phyloP scores from a whole-genome alignment of 106 monocot species.

The Dioscorea dumetorum region DNA sequence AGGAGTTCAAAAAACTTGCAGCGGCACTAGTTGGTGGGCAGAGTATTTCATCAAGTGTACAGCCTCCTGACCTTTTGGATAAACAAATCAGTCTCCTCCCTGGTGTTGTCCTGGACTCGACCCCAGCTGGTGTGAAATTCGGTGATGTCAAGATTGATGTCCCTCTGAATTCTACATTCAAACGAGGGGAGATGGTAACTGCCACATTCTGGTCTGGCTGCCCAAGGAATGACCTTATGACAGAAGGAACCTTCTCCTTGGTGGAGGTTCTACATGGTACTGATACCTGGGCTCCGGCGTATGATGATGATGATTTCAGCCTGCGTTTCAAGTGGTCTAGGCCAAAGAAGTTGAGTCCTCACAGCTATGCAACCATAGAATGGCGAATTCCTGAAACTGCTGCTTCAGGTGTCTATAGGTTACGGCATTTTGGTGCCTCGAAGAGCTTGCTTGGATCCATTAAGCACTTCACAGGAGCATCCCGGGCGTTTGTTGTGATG shows the following conservation, averaged over 20 bases:
- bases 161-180: conserved; percentile 14
- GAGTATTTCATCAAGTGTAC: neutral
- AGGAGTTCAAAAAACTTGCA: conserved; percentile 32
- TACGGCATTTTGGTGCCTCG: conserved; percentile 15
- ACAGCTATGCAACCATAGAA: conserved; percentile 13
- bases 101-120: conserved; percentile 9
- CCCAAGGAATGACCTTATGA: conserved; percentile 19
- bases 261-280: conserved; percentile 7
- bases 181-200: conserved; percentile 1
- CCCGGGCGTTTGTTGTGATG: conserved; percentile 12
- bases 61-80: conserved; percentile 16
- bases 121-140: conserved; percentile 4
- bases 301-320: conserved; percentile 21
- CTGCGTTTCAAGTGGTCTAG: conserved; percentile 13
- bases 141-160: conserved; percentile 15
- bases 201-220: conserved; percentile 22
- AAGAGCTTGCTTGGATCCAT: conserved; percentile 15
- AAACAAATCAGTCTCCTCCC: conserved; percentile 20
- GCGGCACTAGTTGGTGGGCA: conserved; percentile 10
- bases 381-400: conserved; percentile 16
- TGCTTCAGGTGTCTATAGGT: conserved; percentile 7
- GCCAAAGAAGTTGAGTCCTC: conserved; percentile 11
- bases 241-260: conserved; percentile 12
- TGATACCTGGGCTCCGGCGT: conserved; percentile 9
- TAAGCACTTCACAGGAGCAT: conserved; percentile 6